Base-by-base conservation (phyloP, 495 filamentous ascomycete species). In the Xylaria nigripes region DNA sequence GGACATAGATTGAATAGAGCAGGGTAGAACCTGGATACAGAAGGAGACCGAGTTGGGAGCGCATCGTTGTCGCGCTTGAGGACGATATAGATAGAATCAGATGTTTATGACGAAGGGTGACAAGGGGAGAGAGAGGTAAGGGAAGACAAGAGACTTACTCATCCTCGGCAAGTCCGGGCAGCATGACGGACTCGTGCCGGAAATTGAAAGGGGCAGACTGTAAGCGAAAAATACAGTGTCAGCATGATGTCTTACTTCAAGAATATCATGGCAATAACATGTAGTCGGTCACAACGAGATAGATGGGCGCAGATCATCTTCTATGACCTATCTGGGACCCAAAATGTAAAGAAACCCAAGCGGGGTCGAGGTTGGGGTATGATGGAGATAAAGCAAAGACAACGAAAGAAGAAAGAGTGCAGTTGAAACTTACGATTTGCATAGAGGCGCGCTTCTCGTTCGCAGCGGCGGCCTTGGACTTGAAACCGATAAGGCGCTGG, bases 121-220 rank as follows among this genome's bases (percentile, higher is more conserved):
- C 22, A 34, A 13, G 16, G 29, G 8, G 27, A 34, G 45, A 34
- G 3, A 48, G 10, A 46, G n/a, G n/a, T n/a, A n/a, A n/a, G n/a
- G n/a, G 23, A 50, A 15, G n/a, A 13, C 34, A 23, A 32, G 45
- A 34, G 6, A 57, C 69, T 60, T 68, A 75, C 73, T 77, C 70
- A 50, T 74, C 67, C 45, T 73, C 63, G 18, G 67, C 68, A 10
- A 76, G 48, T 34, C 73, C 73, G 13, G 73, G 73, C 0, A 75
- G 51, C 2, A 54, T 61, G 38, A 65, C 48, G 21, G 64, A 45
- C 57, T 71, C 67, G 21, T 67, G 67, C 59, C 72, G 70, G 63
- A 77, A 75, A 57, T 73, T 60, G 66, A 73, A 77, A 4, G 74
- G 73, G 5, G 64, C 65, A 9, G 74, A 76, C 73, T 74, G 45